Base-by-base conservation (phyloP, 2,329 filamentous ascomycete species). In the Fusarium scirpi region DNA sequence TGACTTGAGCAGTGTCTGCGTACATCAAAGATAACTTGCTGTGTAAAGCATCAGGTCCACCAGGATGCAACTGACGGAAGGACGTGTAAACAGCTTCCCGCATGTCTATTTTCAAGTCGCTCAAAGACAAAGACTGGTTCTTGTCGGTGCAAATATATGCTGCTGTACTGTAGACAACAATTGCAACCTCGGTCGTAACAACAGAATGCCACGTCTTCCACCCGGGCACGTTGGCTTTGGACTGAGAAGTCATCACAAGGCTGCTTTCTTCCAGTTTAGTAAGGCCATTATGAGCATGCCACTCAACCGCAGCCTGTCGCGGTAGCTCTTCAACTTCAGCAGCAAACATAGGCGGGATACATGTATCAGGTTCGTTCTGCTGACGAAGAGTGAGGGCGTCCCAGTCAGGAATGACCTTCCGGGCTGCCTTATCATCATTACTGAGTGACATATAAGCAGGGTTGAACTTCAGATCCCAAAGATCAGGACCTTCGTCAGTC, bases 251-350 rank as follows among this genome's bases (percentile, higher is more conserved):
- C 47, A 78, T 67, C 62, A 78, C 76, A 32, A 74, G 74, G 7
- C 71, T 75, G 16, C 73, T 61, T 49, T 78, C 74, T 7, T 70
- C 64, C 6, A 82, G 65, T 25, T 70, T 61, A 12, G 78, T 78
- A 9, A 92, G 79, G 0, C 93, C 92, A 5, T 88, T 77, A 61
- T 91, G 87, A 2, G 86, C 90, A 72, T 93, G 91, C 94, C 95
- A 99, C 82, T 99, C 96, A 13, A 98, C 88, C 40, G 85, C 85
- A 29, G 91, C 91, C 18, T 83, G 84, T 22, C 93, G 87, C 2
- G 96, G 96, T 15, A 99, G 84, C 70, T 90, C 87, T 45, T 90
- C 86, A 3, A 98, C 92, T 76, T 96, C 90, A 2, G 90, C 91
- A 0, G 91, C 87, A 76, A 96, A 91, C 73, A 94, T 86, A 0